Percentiles rank a stretch among this genome's conserved stretches.
Conservation (phyloP, 352 stramenopile species). For the Globisporangium emineosum region DNA sequence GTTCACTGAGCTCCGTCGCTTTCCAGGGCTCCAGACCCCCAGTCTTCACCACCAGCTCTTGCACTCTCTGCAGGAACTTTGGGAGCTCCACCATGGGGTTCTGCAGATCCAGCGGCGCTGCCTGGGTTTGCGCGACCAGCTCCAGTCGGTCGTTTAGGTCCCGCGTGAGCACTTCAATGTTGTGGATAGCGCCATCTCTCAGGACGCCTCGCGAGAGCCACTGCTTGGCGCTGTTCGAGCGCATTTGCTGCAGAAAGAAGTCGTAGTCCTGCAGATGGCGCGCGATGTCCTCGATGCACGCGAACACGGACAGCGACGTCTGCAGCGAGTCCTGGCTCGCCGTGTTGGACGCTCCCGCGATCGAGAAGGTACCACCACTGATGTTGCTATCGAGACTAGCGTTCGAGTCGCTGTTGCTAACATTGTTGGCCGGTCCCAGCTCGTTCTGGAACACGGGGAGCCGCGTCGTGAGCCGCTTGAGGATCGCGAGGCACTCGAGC, state of each 20-base stretch:
- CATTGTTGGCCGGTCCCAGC: not conserved
- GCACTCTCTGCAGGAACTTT: conserved; percentile 18
- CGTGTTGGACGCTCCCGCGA: conserved; percentile 12
- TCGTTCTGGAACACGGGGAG: conserved; percentile 29
- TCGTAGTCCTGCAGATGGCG: conserved; percentile 66
- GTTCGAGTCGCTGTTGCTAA: conserved; percentile 17
- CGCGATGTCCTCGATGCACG: conserved; percentile 48
- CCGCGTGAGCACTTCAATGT: conserved; percentile 32
- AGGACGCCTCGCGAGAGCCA: conserved; percentile 11
- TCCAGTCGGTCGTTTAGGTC: conserved; percentile 36
- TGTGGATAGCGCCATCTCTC: not conserved
- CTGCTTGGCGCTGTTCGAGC: conserved; percentile 14
- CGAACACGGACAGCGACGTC: conserved; percentile 36
- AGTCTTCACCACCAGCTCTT: conserved; percentile 13
- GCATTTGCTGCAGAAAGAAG: conserved; percentile 39
- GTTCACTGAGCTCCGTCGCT: not conserved
- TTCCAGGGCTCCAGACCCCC: conserved; percentile 21
- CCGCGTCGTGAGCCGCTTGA: conserved; percentile 30
- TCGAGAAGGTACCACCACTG: conserved; percentile 6
- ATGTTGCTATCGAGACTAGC: conserved; percentile 15
- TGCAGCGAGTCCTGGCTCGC: conserved; percentile 21
- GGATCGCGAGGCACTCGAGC: conserved; percentile 51
- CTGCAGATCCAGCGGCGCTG: conserved; percentile 25
- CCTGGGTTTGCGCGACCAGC: conserved; percentile 28
- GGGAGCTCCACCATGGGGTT: conserved; percentile 33